These are phyloP conservation scores for Fusarium paranaense DNA, from an alignment of 2,329 filamentous ascomycete genomes.

Conservation along the genomic window DNA sequence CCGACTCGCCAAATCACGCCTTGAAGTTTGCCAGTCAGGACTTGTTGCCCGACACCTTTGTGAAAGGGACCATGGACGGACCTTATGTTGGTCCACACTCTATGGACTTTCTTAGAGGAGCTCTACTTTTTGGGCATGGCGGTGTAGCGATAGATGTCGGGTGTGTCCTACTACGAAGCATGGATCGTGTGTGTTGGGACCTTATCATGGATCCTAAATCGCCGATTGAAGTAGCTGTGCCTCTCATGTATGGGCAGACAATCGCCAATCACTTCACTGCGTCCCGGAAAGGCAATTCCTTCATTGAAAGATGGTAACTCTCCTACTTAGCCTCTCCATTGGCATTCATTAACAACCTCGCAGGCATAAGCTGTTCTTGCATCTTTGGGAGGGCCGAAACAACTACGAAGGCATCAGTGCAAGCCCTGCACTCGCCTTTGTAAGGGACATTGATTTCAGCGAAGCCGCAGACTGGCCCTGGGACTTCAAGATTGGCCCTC, in stretches of 20 bases:
- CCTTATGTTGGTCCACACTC: slow-evolving; percentile 54
- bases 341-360: not conserved
- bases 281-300: slow-evolving; percentile 52
- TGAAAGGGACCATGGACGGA: slow-evolving; percentile 51
- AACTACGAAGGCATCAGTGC: slow-evolving; percentile 41
- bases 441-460: slow-evolving; percentile 41
- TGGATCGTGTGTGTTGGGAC: slow-evolving; percentile 55
- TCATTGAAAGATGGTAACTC: slow-evolving; percentile 51
- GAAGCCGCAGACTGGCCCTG: slow-evolving; percentile 49
- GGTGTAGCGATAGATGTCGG: slow-evolving; percentile 57
- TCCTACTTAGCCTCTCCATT: not conserved
- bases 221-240: slow-evolving; percentile 47
- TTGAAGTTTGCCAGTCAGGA: slow-evolving; percentile 47
- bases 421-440: slow-evolving; percentile 44
- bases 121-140: slow-evolving; percentile 52
- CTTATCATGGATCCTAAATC: slow-evolving; percentile 48
- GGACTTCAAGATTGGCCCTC: slow-evolving; percentile 42
- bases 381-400: slow-evolving; percentile 45
- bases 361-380: slow-evolving; percentile 51
- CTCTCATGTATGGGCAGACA: slow-evolving; percentile 40
- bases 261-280: slow-evolving; percentile 50
- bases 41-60: slow-evolving; percentile 40
- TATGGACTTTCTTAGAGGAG: slow-evolving; percentile 56
- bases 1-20: slow-evolving; percentile 51
- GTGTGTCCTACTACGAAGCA: slow-evolving; percentile 49